These are phyloP conservation scores for Ceratobasidium sp. DNA, from an alignment of 1,284 basidiomycete species.

Conservation along the genomic window DNA sequence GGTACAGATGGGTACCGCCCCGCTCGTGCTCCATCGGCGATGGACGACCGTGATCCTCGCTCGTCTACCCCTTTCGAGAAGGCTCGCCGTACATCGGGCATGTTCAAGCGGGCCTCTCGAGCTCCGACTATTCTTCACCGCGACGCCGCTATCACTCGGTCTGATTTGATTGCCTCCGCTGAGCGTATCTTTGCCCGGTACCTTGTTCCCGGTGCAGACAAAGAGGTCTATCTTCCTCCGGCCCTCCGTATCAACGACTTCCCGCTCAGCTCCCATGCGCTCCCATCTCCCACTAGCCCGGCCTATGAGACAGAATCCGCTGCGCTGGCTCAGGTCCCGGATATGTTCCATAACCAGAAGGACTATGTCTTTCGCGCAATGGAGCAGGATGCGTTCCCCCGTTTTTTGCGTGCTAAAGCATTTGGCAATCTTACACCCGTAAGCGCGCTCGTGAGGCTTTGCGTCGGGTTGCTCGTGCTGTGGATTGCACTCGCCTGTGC, in stretches of 20 bases:
- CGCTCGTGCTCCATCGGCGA: slow-evolving; percentile 27
- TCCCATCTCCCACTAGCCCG: slow-evolving; percentile 67
- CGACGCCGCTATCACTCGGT: slow-evolving; percentile 87
- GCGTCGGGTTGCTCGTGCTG: slow-evolving; percentile 84
- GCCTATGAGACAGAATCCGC: slow-evolving; percentile 70
- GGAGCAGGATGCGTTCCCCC: slow-evolving; percentile 97
- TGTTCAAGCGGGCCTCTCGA: slow-evolving; percentile 69
- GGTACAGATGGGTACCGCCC: slow-evolving; percentile 37
- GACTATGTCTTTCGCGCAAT: slow-evolving; percentile 97
- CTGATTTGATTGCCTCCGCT: slow-evolving; percentile 90
- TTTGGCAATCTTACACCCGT: slow-evolving; percentile 97
- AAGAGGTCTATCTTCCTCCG: slow-evolving; percentile 94
- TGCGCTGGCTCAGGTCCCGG: slow-evolving; percentile 89
- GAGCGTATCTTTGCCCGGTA: slow-evolving; percentile 97
- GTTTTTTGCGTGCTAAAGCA: slow-evolving; percentile 94
- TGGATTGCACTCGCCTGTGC: slow-evolving; percentile 92
- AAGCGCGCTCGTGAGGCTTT: slow-evolving; percentile 83
- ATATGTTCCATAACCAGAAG: slow-evolving; percentile 97
- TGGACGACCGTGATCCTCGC: slow-evolving; percentile 61
- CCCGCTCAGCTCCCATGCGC: slow-evolving; percentile 67
- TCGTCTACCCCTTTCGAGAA: slow-evolving; percentile 82
- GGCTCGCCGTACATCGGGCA: slow-evolving; percentile 69
- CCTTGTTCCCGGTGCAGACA: slow-evolving; percentile 69
- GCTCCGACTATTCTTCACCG: slow-evolving; percentile 91
- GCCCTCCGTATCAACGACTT: slow-evolving; percentile 83